Evolutionary conservation across 768 basidiomycete species (phyloP).

Genomic region (Rhodotorula toruloides): DNA sequence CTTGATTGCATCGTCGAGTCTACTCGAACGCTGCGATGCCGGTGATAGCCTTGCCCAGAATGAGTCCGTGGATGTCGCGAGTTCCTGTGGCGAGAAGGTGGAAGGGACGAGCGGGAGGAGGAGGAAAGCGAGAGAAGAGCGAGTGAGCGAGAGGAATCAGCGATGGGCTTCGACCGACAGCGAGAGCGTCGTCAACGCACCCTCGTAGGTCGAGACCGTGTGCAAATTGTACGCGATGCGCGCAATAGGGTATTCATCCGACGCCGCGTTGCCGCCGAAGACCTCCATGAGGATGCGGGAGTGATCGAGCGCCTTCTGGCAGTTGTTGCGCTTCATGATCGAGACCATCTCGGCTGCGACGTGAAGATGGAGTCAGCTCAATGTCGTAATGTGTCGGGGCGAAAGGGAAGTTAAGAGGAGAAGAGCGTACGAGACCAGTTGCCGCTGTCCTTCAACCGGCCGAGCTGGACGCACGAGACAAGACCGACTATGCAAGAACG

Average conservation of each 20-base stretch:
- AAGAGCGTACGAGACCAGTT: conserved; percentile 53
- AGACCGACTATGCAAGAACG: conserved; percentile 34
- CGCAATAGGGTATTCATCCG: conserved; percentile 92
- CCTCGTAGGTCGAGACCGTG: conserved; percentile 95
- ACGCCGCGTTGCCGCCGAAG: conserved; percentile 85
- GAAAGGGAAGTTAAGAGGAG: not conserved
- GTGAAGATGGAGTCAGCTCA: too few relatives aligned
- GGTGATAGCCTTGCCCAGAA: conserved; percentile 88
- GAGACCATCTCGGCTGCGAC: conserved; percentile 77
- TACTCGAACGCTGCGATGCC: conserved; percentile 69
- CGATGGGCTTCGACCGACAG: not conserved
- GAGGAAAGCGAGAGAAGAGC: not conserved
- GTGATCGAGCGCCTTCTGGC: conserved; percentile 83
- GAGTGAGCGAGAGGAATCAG: too few relatives aligned
- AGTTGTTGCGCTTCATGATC: conserved; percentile 90
- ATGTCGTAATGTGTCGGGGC: too few relatives aligned
- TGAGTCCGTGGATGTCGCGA: conserved; percentile 41
- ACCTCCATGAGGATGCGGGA: conserved; percentile 77
- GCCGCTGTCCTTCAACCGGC: conserved; percentile 76
- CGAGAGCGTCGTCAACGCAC: conserved; percentile 43
- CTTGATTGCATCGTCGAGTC: too few relatives aligned
- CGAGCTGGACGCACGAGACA: conserved; percentile 51
- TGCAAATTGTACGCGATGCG: conserved; percentile 74
- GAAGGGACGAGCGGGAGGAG: too few relatives aligned
- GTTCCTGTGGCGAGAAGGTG: conserved; percentile 1